Evolutionary conservation across 805 yeast genomes (phyloP).

Genomic region (Yarrowia porcina): DNA sequence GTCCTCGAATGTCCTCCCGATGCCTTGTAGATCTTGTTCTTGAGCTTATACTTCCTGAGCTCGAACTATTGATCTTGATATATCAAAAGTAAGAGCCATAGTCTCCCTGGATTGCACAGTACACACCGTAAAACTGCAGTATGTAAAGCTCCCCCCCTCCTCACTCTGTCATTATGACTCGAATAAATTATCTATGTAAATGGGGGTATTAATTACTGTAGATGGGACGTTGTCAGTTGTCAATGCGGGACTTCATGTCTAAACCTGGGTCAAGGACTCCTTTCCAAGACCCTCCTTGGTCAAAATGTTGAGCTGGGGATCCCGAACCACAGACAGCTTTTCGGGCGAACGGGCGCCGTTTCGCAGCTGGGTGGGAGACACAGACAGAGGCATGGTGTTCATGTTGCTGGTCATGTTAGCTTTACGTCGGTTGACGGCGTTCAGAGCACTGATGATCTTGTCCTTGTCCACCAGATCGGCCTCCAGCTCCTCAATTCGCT

Average conservation of each 20-base stretch:
- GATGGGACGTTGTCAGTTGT: neutral
- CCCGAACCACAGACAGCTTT: conserved; percentile 4
- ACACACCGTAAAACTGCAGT: no score
- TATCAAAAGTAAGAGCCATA: no score
- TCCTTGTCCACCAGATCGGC: conserved; percentile 69
- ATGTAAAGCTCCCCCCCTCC: no score
- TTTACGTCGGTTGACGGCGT: conserved; percentile 61
- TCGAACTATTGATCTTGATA: no score
- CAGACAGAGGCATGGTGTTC: conserved; percentile 20
- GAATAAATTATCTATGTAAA: conserved; percentile 13
- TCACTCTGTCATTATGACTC: no score
- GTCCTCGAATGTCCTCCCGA: no score
- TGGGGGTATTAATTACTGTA: conserved; percentile 13
- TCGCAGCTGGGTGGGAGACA: conserved; percentile 12
- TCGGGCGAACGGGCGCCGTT: neutral
- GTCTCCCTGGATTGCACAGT: no score
- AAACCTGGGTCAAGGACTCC: neutral
- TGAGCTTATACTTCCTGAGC: no score
- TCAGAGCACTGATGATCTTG: conserved; percentile 69
- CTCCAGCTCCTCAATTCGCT: conserved; percentile 62
- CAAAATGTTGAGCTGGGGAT: conserved; percentile 14
- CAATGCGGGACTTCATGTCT: neutral
- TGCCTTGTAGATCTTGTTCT: no score
- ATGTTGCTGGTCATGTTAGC: conserved; percentile 34
- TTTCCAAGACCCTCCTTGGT: conserved; percentile 4